Conservation (phyloP, 441 rosid species). For the Populus tomentosa region DNA sequence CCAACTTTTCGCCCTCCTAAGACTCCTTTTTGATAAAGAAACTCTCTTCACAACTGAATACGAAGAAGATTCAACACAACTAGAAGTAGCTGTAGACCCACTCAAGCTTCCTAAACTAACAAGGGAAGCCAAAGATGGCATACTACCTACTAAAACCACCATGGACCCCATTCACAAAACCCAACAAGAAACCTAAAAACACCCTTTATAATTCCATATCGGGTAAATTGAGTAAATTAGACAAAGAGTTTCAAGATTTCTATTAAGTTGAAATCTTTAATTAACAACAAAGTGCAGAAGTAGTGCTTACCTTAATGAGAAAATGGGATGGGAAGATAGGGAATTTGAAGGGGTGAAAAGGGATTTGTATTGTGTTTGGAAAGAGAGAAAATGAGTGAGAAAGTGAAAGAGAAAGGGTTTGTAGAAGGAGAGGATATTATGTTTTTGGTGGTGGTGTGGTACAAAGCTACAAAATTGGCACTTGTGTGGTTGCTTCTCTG, state of each 20-base stretch:
- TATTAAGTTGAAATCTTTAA: neutral
- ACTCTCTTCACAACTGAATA: constrained; percentile 57
- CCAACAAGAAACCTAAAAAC: neutral
- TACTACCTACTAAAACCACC: constrained; percentile 72
- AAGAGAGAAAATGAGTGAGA: neutral
- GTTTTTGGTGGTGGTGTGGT: neutral
- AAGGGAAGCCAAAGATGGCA: constrained; percentile 75
- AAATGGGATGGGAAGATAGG: neutral
- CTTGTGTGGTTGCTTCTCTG: constrained; percentile 16
- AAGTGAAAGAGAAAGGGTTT: neutral
- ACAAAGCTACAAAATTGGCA: neutral
- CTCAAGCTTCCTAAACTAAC: constrained; percentile 44
- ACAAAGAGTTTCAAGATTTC: neutral
- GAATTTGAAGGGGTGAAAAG: neutral
- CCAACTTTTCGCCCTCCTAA: constrained; percentile 54
- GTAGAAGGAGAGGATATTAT: neutral
- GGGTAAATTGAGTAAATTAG: neutral
- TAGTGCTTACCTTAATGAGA: neutral
- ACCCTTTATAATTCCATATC: neutral
- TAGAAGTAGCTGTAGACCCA: constrained; percentile 24
- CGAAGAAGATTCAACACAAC: constrained; percentile 24
- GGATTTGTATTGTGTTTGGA: neutral
- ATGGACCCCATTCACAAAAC: constrained; percentile 35
- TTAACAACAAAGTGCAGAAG: neutral
- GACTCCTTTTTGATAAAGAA: constrained; percentile 47